These are phyloP conservation scores for Verticillium dahliae DNA, from an alignment of 2,329 filamentous ascomycete genomes.

Conservation along the genomic window DNA sequence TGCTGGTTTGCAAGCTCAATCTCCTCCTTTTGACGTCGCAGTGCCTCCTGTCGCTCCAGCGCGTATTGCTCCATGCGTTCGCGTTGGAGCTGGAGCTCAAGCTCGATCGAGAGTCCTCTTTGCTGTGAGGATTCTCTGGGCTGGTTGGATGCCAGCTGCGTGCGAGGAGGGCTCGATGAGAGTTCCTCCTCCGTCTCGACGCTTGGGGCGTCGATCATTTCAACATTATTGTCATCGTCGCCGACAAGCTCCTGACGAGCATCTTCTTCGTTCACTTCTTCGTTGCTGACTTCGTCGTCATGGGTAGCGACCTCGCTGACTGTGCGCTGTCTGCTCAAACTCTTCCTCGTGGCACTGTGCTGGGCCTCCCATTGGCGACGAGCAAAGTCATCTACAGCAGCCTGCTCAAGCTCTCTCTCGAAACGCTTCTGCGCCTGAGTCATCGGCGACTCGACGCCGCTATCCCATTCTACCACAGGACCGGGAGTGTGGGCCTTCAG, in stretches of 20 bases:
- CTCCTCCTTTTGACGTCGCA: background rate
- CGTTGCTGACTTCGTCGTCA: background rate
- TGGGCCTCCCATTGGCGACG: background rate
- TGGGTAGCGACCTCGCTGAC: constrained; percentile 3
- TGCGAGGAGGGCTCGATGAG: background rate
- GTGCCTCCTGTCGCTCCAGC: background rate
- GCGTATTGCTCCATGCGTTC: background rate
- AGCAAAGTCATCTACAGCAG: background rate
- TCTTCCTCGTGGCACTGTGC: background rate
- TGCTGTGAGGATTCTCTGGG: background rate
- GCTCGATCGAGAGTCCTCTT: background rate
- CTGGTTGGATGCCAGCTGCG: background rate
- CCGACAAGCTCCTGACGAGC: constrained; percentile 2
- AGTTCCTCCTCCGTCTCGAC: background rate
- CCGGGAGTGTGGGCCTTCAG: constrained; percentile 52
- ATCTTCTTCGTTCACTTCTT: background rate
- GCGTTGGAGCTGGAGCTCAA: background rate
- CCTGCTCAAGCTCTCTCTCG: constrained; percentile 1
- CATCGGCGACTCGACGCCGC: constrained; percentile 39
- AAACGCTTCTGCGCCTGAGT: constrained; percentile 27
- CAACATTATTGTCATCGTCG: background rate
- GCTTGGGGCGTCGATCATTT: background rate
- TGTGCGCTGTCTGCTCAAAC: background rate
- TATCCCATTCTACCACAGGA: constrained; percentile 51
- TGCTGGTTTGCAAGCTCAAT: background rate